phyloP scores from a whole-genome alignment of 1,284 basidiomycete species.

The Somion occarium region DNA sequence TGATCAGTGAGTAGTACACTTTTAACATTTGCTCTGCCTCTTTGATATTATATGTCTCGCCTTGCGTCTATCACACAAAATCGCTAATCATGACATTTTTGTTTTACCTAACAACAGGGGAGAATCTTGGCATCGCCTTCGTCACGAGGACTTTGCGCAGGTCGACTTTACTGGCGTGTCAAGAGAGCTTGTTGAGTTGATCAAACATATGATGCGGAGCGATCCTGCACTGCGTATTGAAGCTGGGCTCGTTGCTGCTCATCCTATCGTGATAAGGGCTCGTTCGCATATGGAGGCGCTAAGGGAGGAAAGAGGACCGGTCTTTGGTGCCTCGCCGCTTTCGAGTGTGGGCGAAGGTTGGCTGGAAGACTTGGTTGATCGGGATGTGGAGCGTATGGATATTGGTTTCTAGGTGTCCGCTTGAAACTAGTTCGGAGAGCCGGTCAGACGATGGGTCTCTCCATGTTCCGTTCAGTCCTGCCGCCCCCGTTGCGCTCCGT shows the following conservation, averaged over 20 bases:
- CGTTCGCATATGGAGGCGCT: conserved; percentile 57
- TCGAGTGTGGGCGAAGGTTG: conserved; percentile 54
- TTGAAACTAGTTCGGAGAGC: conserved; percentile 3
- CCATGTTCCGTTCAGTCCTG: background rate
- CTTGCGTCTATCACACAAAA: background rate
- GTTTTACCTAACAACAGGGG: no score
- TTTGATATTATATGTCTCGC: background rate
- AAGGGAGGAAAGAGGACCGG: conserved; percentile 36
- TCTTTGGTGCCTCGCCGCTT: conserved; percentile 65
- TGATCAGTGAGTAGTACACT: conserved; percentile 71
- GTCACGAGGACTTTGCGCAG: conserved; percentile 89
- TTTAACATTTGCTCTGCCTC: background rate
- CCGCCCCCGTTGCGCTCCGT: background rate
- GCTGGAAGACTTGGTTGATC: conserved; percentile 55
- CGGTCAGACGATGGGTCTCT: background rate
- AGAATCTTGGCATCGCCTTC: conserved; percentile 91
- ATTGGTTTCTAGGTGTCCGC: conserved; percentile 10
- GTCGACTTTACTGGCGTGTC: conserved; percentile 65
- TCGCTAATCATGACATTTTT: background rate
- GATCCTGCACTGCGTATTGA: conserved; percentile 61
- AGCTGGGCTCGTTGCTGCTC: conserved; percentile 54
- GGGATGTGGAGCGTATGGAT: conserved; percentile 20
- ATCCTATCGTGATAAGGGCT: conserved; percentile 70
- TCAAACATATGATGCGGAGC: conserved; percentile 76
- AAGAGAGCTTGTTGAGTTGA: conserved; percentile 65